phyloP scores from a whole-genome alignment of 768 basidiomycete species.

The Pleurotus salmoneostramineus region DNA sequence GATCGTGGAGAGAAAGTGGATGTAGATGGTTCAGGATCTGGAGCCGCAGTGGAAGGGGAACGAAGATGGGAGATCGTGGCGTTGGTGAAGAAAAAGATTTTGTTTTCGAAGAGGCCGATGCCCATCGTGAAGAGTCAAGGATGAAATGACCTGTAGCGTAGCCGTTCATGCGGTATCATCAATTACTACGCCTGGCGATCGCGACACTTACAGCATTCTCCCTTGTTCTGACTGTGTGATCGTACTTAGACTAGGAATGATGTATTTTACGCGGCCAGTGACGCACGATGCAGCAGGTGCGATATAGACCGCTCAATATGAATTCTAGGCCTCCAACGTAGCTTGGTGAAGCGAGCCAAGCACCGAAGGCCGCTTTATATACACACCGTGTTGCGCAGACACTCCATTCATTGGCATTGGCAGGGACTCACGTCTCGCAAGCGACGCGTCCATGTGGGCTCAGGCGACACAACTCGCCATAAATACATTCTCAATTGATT shows the following conservation, averaged over 20 bases:
- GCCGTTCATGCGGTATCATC: background rate
- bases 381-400: no score
- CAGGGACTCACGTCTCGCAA: background rate
- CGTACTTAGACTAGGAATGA: no score
- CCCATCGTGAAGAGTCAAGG: constrained; percentile 37
- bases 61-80: constrained; percentile 59
- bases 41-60: constrained; percentile 5
- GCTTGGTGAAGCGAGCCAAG: no score
- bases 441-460: background rate
- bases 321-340: no score
- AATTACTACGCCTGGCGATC: no score
- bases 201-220: no score
- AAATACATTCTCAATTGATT: background rate
- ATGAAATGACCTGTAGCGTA: background rate
- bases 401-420: no score
- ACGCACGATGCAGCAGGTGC: no score
- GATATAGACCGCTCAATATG: no score
- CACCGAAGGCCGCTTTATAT: no score
- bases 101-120: constrained; percentile 82
- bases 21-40: constrained; percentile 8
- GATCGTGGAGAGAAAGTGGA: constrained; percentile 18
- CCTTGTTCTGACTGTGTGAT: no score
- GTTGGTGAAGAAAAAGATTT: constrained; percentile 76
- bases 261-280: no score
- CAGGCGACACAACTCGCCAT: background rate